Evolutionary conservation across 2,329 filamentous ascomycete species (phyloP).

Genomic region (Lecanicillium sp.): DNA sequence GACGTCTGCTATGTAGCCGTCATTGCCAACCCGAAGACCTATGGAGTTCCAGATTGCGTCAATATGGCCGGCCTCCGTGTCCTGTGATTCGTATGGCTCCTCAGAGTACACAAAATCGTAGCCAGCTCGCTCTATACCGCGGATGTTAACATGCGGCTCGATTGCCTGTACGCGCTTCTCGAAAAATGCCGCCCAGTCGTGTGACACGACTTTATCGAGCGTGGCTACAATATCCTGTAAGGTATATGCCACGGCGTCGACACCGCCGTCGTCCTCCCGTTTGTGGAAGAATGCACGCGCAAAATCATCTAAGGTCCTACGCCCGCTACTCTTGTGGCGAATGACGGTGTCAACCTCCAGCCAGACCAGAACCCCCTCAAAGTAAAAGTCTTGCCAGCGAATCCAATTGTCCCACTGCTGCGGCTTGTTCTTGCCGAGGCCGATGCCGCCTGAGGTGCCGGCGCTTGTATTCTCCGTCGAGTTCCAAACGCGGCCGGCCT

Average conservation of each 20-base stretch:
- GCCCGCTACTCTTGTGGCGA: slow-evolving; percentile 2
- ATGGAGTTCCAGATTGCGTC: slow-evolving; percentile 8
- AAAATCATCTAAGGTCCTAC: slow-evolving; percentile 7
- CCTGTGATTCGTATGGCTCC: neutral
- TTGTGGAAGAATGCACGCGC: slow-evolving; percentile 4
- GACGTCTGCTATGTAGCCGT: slow-evolving; percentile 6
- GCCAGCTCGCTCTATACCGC: slow-evolving; percentile 8
- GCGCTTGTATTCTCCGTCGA: slow-evolving; percentile 8
- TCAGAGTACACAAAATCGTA: slow-evolving; percentile 2
- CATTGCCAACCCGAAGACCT: slow-evolving; percentile 3
- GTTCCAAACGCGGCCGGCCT: slow-evolving; percentile 7
- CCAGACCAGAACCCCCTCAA: slow-evolving; percentile 7
- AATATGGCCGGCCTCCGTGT: neutral
- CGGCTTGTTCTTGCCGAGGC: too few species aligned
- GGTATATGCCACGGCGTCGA: slow-evolving; percentile 6
- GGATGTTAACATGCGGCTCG: slow-evolving; percentile 5
- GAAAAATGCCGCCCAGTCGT: slow-evolving; percentile 6
- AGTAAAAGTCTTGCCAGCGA: slow-evolving; percentile 5
- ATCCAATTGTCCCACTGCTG: slow-evolving; percentile 5
- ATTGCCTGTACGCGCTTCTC: slow-evolving; percentile 1
- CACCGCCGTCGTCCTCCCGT: neutral
- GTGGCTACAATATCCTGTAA: slow-evolving; percentile 4
- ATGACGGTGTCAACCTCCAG: slow-evolving; percentile 9
- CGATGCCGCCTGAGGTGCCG: slow-evolving; percentile 1
- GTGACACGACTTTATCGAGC: neutral